Evolutionary conservation across 192 early-diverging fungal species (phyloP), one percentile per base, ranked within the genome.

Genomic region (Podila clonocystis): DNA sequence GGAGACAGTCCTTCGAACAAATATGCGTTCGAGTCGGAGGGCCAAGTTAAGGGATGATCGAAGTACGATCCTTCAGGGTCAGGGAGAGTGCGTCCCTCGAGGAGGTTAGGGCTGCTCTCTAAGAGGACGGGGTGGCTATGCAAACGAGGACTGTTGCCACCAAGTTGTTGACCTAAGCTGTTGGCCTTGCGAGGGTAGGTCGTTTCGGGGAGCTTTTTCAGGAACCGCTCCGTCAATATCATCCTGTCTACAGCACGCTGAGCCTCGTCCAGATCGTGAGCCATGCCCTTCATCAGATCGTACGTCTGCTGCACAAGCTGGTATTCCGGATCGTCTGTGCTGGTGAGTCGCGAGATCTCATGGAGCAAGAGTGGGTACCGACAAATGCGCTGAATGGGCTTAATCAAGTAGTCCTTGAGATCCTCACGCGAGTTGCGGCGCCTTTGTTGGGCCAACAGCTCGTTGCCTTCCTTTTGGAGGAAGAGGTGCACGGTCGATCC

Each of bases 321-420:
- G 41, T 87, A 67, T 50, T 87, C 87, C 12, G 78, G 38, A 17
- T 79, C 73, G 12, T 63, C 64, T 20, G 69, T 48, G 24, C 75
- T 70, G 4, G 91, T 92, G 41, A 87, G 74, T 50, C 89, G 85
- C 22, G 87, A 50, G 55, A 92, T 82, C 19, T 91, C 92, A 20
- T 87, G 85, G 41, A 91, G 83, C 19, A 98, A 83, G 8, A 98
- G 85, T 13, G 95, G 96, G 83, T 98, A 98, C 34, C 94, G 94
- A 78, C 95, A 96, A 33, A 97, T 92, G 15, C 97, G 86, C 82
- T 98, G 97, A 3, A 98, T 90, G 13, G 96, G 96, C 73, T 96
- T 80, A 41, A 80, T 89, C 64, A 93, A 62, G 50, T 59, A 68
- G 26, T 80, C 77, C 13, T 73, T 80, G 28, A 80, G 55, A 45